Conservation (phyloP, 352 stramenopile species). For the Pythium folliculosum region DNA sequence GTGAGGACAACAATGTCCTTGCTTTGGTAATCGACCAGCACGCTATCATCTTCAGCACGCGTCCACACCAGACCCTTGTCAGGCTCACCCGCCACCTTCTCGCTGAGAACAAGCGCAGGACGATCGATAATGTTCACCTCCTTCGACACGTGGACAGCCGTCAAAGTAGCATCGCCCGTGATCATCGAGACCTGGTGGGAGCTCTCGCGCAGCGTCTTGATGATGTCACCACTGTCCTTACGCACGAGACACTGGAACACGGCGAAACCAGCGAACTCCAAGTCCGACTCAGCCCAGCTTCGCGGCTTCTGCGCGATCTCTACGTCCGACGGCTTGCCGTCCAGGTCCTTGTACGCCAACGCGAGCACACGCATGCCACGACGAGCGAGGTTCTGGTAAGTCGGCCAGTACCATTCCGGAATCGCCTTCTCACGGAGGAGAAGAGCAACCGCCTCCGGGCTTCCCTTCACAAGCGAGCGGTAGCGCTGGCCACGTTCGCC, state of each 20-base stretch:
- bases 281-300: conserved; percentile 90
- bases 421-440: conserved; percentile 85
- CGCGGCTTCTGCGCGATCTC: conserved; percentile 84
- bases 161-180: conserved; percentile 97
- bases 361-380: conserved; percentile 93
- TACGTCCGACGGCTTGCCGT: conserved; percentile 61
- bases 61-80: conserved; percentile 73
- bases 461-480: conserved; percentile 96
- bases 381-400: conserved; percentile 82
- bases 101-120: conserved; percentile 71
- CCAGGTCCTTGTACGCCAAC: conserved; percentile 94
- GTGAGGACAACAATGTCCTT: conserved; percentile 53
- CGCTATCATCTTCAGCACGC: conserved; percentile 68
- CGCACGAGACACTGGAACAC: conserved; percentile 91
- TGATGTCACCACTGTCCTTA: conserved; percentile 95
- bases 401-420: conserved; percentile 90
- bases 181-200: conserved; percentile 98
- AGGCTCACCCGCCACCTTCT: conserved; percentile 36
- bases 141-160: conserved; percentile 95
- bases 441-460: conserved; percentile 92
- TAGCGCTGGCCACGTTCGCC: conserved; percentile 63
- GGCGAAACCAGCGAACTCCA: conserved; percentile 96
- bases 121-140: conserved; percentile 93
- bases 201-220: conserved; percentile 92
- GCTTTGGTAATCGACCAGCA: conserved; percentile 70